Base-by-base conservation (phyloP, 768 basidiomycete species). In the Auriscalpium orientale region DNA sequence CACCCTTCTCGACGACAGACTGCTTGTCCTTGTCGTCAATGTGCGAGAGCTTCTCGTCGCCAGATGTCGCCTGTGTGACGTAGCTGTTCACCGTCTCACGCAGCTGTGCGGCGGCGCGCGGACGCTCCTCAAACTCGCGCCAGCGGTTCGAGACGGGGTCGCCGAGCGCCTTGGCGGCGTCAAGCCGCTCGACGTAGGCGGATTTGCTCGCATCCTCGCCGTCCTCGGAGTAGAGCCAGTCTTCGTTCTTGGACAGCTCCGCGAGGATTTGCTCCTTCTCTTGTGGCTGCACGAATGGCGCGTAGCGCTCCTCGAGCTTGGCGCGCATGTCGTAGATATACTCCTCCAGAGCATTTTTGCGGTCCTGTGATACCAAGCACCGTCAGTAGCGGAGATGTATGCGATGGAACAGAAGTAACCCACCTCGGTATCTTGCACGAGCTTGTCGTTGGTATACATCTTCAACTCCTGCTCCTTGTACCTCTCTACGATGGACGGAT, bases 301-400 rank as follows among this genome's bases (percentile, higher is more conserved):
- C 84, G 66, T 90, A 97, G 51, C 88, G 83, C 48, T 87, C 90
- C 38, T 98, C 95, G 58, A 99, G 81, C 76, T 97, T 95, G 71
- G 82, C 76, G 40, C 94, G 89, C 66, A 80, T 93, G 71, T 98
- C 95, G 74, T 98, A 98, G 56, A 98, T 89, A 76, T 95, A 98
- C 74, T 98, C 97, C 75, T 99, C 95, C 13, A 99, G 84, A 4
- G 95, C 94, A 68, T 99, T 99, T 77, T 98, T 99, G 71, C 91
- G 85, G 72, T 98, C 91, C 92, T 95, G 43, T n/a, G 46, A 20
- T 11, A 13, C 33, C 22, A 49, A 38, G 37, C 10, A 51, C 60
- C 38, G 63, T 60, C 53, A 53, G 40, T 18, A 44, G 33, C 11
- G 20, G 37, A 20, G 10, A 38, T 49, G 45, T 20, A 44, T 35